phyloP scores from a whole-genome alignment of 306 rosid genomes.

The Astragalus membranaceus region DNA sequence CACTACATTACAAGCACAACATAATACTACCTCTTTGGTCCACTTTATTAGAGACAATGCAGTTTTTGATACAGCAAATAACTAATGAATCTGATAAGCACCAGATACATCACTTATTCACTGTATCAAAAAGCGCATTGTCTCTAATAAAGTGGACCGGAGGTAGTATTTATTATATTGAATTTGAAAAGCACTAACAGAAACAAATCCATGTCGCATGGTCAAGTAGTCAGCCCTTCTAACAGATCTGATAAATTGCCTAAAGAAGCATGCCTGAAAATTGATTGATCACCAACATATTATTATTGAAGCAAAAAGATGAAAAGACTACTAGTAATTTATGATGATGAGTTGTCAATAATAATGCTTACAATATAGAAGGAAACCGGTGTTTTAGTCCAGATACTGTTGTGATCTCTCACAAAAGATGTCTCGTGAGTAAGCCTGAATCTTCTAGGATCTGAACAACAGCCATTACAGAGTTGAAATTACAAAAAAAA shows the following conservation, averaged over 20 bases:
- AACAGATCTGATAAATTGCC: slow-evolving; percentile 93
- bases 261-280: slow-evolving; percentile 70
- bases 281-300: neutral
- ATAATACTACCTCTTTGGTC: neutral
- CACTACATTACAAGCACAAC: neutral
- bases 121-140: too few relatives aligned
- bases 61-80: too few relatives aligned
- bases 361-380: slow-evolving; percentile 68
- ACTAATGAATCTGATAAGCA: too few relatives aligned
- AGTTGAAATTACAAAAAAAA: neutral
- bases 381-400: slow-evolving; percentile 71
- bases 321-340: neutral
- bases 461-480: too few relatives aligned
- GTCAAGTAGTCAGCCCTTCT: slow-evolving; percentile 86
- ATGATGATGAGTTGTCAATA: neutral
- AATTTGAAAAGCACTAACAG: slow-evolving; percentile 44
- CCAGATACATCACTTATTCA: too few relatives aligned
- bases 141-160: too few relatives aligned
- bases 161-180: neutral
- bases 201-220: slow-evolving; percentile 82
- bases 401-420: slow-evolving; percentile 58
- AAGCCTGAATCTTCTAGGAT: slow-evolving; percentile 85
- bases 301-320: neutral
- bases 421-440: slow-evolving; percentile 92
- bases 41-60: too few relatives aligned